Evolutionary conservation across 1,284 basidiomycete species (phyloP).

Genomic region (Fistulinella cinereoalba): DNA sequence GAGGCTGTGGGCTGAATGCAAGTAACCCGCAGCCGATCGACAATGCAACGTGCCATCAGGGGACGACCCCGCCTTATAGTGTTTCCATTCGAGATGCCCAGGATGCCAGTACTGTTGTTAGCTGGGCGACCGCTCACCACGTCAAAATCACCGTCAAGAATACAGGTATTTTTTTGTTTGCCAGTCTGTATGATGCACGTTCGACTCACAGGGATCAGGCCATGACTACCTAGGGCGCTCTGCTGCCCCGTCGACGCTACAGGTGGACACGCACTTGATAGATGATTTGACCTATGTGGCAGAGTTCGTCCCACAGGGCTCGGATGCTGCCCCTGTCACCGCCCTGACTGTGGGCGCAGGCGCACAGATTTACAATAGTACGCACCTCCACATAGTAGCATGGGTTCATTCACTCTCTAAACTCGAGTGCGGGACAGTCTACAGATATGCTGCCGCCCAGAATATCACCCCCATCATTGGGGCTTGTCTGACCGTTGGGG

Average conservation of each 20-base stretch:
- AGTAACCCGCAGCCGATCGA: slow-evolving; percentile 16
- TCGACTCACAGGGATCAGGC: slow-evolving; percentile 7
- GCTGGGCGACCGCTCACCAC: slow-evolving; percentile 22
- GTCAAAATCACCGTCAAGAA: slow-evolving; percentile 27
- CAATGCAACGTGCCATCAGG: slow-evolving; percentile 15
- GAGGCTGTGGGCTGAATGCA: slow-evolving; percentile 20
- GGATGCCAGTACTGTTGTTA: slow-evolving; percentile 18
- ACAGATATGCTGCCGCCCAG: slow-evolving; percentile 6
- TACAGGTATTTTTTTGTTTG: too few relatives aligned
- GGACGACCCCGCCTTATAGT: slow-evolving; percentile 20
- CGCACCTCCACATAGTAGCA: slow-evolving; percentile 1
- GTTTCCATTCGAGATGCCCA: slow-evolving; percentile 17
- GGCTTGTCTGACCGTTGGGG: slow-evolving; percentile 20
- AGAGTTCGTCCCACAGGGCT: slow-evolving; percentile 24
- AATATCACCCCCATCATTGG: slow-evolving; percentile 18
- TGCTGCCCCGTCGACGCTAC: slow-evolving; percentile 21
- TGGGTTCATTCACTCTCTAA: too few relatives aligned
- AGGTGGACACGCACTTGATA: slow-evolving; percentile 22
- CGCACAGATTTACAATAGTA: slow-evolving; percentile 14
- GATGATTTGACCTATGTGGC: slow-evolving; percentile 14
- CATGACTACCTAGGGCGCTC: slow-evolving; percentile 25
- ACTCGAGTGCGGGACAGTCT: too few relatives aligned
- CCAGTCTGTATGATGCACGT: too few relatives aligned
- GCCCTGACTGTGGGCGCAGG: slow-evolving; percentile 22
- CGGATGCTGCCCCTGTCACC: slow-evolving; percentile 7